These are phyloP conservation scores for Apiospora kogelbergensis DNA, from an alignment of 2,329 filamentous ascomycete genomes.

Conservation along the genomic window DNA sequence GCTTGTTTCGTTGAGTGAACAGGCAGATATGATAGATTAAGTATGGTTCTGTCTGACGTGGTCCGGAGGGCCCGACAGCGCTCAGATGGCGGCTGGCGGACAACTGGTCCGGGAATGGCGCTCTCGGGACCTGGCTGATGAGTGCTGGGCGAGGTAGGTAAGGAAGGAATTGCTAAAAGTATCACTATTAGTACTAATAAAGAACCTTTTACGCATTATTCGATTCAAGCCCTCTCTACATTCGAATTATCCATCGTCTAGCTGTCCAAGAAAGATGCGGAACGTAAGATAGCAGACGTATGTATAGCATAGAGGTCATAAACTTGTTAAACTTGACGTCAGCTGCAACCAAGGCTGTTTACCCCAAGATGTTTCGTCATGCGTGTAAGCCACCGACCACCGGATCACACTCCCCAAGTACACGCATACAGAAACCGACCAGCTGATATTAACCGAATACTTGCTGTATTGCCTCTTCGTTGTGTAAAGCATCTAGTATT, in stretches of 20 bases:
- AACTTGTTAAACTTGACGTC: neutral
- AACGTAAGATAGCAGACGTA: neutral
- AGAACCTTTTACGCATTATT: neutral
- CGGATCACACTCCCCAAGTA: neutral
- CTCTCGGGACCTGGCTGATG: no score
- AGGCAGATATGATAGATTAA: neutral
- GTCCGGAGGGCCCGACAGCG: no score
- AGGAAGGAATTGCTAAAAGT: no score
- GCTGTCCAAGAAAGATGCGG: neutral
- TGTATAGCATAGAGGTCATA: neutral
- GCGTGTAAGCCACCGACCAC: neutral
- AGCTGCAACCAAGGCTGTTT: neutral
- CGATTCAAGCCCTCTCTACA: no score
- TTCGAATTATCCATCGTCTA: neutral
- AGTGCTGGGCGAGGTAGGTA: no score
- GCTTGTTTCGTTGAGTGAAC: neutral
- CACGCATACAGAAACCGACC: neutral
- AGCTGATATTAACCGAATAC: no score
- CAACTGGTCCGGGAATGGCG: neutral
- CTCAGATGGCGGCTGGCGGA: neutral
- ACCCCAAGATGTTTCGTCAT: neutral
- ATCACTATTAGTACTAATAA: no score
- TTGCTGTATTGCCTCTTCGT: neutral
- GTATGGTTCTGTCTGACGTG: neutral
- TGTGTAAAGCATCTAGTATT: neutral